These are phyloP conservation scores for Microbotryomycetes sp. DNA, from an alignment of 1,284 basidiomycete species.

Conservation along the genomic window DNA sequence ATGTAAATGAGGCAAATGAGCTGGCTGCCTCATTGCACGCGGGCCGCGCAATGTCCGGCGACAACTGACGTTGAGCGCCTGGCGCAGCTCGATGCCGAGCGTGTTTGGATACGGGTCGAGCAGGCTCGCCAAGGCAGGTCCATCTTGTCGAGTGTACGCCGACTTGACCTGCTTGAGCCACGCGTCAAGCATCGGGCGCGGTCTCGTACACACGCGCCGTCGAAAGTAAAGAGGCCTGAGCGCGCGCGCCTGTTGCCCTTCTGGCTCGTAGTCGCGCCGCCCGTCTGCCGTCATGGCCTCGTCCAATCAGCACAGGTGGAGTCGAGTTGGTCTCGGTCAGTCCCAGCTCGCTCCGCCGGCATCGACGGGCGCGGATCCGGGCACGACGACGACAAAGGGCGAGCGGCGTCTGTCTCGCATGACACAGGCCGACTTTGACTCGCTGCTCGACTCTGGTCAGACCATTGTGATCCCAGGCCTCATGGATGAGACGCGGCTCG, in stretches of 20 bases:
- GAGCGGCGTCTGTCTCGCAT: conserved; percentile 18
- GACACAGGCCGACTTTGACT: conserved; percentile 22
- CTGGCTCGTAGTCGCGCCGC: neutral
- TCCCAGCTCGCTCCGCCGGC: neutral
- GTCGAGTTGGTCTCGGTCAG: neutral
- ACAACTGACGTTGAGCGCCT: conserved; percentile 8
- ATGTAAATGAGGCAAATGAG: neutral
- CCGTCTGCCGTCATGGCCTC: neutral
- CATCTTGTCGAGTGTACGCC: neutral
- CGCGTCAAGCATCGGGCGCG: neutral
- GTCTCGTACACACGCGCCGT: neutral
- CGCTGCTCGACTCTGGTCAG: conserved; percentile 4
- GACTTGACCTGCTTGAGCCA: neutral
- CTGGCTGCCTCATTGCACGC: no score
- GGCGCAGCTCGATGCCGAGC: neutral
- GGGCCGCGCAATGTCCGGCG: no score
- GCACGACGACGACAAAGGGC: neutral
- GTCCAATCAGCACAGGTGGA: neutral
- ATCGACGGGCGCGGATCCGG: neutral
- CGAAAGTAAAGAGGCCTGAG: neutral
- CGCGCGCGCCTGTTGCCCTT: neutral
- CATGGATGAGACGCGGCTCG: conserved; percentile 3
- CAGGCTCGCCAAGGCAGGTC: neutral
- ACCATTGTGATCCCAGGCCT: conserved; percentile 2
- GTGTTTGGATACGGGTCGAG: conserved; percentile 3